Percentiles rank a stretch among this genome's conserved stretches.
These are phyloP conservation scores for Spinellus fusiger DNA, from an alignment of 192 early-diverging fungal species.

Conservation along the genomic window DNA sequence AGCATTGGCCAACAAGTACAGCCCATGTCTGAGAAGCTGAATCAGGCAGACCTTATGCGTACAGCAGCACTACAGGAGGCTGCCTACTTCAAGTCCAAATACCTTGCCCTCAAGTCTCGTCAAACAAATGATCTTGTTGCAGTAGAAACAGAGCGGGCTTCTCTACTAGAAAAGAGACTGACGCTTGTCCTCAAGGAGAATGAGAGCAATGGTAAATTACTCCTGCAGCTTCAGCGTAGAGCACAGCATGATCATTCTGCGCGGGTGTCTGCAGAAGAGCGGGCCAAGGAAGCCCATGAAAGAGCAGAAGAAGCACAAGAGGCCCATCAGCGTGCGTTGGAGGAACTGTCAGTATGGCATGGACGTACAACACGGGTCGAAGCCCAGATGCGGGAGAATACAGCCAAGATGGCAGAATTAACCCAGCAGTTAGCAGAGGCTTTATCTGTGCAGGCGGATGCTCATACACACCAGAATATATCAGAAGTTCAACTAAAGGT, in stretches of 20 bases:
- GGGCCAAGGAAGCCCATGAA: conserved; percentile 36
- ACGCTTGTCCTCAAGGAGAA: conserved; percentile 32
- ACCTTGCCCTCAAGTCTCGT: conserved; percentile 35
- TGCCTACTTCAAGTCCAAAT: conserved; percentile 46
- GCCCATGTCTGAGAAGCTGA: conserved; percentile 38
- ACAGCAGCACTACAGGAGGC: conserved; percentile 52
- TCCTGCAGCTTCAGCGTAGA: conserved; percentile 40
- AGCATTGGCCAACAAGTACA: conserved; percentile 42
- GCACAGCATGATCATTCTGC: conserved; percentile 39
- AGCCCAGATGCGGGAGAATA: conserved; percentile 31
- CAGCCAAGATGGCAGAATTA: conserved; percentile 21
- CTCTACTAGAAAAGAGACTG: conserved; percentile 40
- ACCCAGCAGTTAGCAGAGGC: conserved; percentile 4
- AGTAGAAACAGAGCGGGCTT: conserved; percentile 37
- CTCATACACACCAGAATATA: conserved; percentile 3
- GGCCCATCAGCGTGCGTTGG: conserved; percentile 40
- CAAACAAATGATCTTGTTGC: conserved; percentile 26
- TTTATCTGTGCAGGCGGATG: conserved; percentile 3
- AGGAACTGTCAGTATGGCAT: conserved; percentile 38
- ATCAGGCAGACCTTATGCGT: conserved; percentile 40
- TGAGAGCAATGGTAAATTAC: conserved; percentile 27
- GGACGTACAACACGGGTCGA: conserved; percentile 37
- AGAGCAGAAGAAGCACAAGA: conserved; percentile 46
- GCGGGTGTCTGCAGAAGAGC: conserved; percentile 38
- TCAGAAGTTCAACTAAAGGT: conserved; percentile 39